These are phyloP conservation scores for Boletus rex-veris DNA, from an alignment of 768 basidiomycete species.

Conservation along the genomic window DNA sequence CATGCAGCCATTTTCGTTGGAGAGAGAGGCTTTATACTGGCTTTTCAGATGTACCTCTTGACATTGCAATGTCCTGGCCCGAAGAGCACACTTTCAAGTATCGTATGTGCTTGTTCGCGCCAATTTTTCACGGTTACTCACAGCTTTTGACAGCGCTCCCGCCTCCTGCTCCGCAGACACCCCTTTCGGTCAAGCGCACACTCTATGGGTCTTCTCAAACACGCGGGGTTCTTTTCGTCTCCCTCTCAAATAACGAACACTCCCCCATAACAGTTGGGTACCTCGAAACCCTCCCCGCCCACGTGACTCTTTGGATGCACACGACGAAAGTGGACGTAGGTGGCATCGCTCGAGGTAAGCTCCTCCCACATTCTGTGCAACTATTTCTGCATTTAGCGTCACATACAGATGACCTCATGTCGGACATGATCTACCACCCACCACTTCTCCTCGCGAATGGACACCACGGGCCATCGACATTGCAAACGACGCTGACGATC, in stretches of 20 bases:
- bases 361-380: neutral
- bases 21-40: neutral
- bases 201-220: slow-evolving; percentile 75
- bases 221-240: slow-evolving; percentile 65
- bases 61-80: slow-evolving; percentile 57
- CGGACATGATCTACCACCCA: slow-evolving; percentile 57
- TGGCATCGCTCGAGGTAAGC: slow-evolving; percentile 45
- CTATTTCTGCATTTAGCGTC: neutral
- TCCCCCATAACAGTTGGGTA: slow-evolving; percentile 52
- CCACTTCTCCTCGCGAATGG: slow-evolving; percentile 26
- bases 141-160: slow-evolving; percentile 34
- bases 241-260: slow-evolving; percentile 55
- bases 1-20: neutral
- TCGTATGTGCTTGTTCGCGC: slow-evolving; percentile 40
- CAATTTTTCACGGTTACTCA: neutral
- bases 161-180: slow-evolving; percentile 39
- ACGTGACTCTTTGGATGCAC: slow-evolving; percentile 83
- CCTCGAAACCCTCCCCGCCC: slow-evolving; percentile 92
- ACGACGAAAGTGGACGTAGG: slow-evolving; percentile 57
- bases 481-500: slow-evolving; percentile 69
- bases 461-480: slow-evolving; percentile 49
- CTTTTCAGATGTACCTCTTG: slow-evolving; percentile 37
- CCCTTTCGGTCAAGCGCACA: slow-evolving; percentile 61
- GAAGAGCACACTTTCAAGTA: slow-evolving; percentile 50
- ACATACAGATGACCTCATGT: slow-evolving; percentile 56